A percentile compares a stretch with the other conserved stretches of the same genome.
phyloP scores from a whole-genome alignment of 768 basidiomycete species.

The Agrocybe praecox region DNA sequence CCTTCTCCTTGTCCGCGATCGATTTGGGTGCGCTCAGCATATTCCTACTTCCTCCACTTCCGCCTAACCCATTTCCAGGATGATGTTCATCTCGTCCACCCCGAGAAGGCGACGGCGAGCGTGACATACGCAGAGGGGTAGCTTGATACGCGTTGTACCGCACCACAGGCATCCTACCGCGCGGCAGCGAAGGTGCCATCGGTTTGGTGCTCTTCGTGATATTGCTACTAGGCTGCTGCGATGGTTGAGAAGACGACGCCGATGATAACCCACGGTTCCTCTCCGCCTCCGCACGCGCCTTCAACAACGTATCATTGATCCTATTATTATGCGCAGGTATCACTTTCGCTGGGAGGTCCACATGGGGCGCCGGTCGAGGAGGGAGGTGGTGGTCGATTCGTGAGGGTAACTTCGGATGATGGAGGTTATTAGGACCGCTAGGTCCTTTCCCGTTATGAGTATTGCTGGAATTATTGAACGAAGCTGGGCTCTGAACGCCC shows the following conservation, averaged over 20 bases:
- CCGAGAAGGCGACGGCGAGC: constrained; percentile 33
- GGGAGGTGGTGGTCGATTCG: not conserved
- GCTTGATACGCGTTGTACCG: constrained; percentile 15
- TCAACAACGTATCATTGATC: not conserved
- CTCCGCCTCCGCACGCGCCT: constrained; percentile 7
- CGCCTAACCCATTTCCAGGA: too few species aligned
- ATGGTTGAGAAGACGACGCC: too few species aligned
- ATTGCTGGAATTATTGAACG: constrained; percentile 2
- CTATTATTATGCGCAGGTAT: not conserved
- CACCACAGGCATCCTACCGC: constrained; percentile 2
- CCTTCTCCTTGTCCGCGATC: constrained; percentile 36
- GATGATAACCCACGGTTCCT: too few species aligned
- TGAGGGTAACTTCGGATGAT: not conserved
- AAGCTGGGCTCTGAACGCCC: constrained; percentile 16
- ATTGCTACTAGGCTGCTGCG: too few species aligned
- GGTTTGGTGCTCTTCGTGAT: not conserved
- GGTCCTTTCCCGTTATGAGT: too few species aligned
- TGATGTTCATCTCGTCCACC: too few species aligned
- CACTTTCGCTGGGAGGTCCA: not conserved
- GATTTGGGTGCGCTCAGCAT: constrained; percentile 18
- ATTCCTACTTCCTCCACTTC: too few species aligned
- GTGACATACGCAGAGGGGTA: constrained; percentile 18
- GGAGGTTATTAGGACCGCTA: not conserved
- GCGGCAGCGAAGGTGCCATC: not conserved
- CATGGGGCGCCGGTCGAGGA: not conserved